Percentiles rank a stretch among this genome's conserved stretches.
Evolutionary conservation across 2,329 filamentous ascomycete genomes (phyloP).

Genomic region (Tetracladium maxilliforme): DNA sequence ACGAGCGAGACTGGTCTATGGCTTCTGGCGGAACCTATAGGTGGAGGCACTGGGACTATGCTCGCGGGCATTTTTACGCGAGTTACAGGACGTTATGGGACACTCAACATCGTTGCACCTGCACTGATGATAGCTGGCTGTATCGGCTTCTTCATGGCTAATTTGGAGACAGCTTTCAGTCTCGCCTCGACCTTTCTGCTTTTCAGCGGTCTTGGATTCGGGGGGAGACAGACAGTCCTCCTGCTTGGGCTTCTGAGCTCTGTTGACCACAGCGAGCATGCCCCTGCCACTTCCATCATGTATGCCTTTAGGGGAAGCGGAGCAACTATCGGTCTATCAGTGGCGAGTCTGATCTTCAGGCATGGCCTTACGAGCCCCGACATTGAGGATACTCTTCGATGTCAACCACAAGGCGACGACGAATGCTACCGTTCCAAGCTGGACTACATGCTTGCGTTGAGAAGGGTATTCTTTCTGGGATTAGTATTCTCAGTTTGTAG

Average conservation of each 20-base stretch:
- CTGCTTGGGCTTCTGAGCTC: conserved; percentile 70
- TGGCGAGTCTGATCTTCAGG: conserved; percentile 67
- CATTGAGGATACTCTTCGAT: conserved; percentile 55
- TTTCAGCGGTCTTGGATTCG: conserved; percentile 59
- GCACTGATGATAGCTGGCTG: conserved; percentile 28
- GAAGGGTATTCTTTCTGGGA: conserved; percentile 67
- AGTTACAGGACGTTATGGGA: conserved; percentile 58
- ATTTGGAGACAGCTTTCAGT: conserved; percentile 40
- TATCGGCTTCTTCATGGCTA: conserved; percentile 39
- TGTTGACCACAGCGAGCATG: conserved; percentile 72
- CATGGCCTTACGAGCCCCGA: conserved; percentile 61
- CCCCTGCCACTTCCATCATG: conserved; percentile 72
- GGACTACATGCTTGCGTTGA: conserved; percentile 66
- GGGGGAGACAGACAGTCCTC: conserved; percentile 68
- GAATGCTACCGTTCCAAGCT: conserved; percentile 59
- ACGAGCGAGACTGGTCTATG: conserved; percentile 57
- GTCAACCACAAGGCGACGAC: conserved; percentile 46
- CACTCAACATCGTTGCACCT: conserved; percentile 33
- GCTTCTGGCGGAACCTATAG: conserved; percentile 60
- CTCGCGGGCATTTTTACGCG: conserved; percentile 62
- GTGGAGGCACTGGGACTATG: conserved; percentile 57
- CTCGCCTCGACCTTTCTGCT: conserved; percentile 54
- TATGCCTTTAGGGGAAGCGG: conserved; percentile 69
- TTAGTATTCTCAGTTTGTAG: too few species aligned
- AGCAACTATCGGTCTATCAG: conserved; percentile 61